phyloP scores from a whole-genome alignment of 257 asterid species.

The Echites panduratus region DNA sequence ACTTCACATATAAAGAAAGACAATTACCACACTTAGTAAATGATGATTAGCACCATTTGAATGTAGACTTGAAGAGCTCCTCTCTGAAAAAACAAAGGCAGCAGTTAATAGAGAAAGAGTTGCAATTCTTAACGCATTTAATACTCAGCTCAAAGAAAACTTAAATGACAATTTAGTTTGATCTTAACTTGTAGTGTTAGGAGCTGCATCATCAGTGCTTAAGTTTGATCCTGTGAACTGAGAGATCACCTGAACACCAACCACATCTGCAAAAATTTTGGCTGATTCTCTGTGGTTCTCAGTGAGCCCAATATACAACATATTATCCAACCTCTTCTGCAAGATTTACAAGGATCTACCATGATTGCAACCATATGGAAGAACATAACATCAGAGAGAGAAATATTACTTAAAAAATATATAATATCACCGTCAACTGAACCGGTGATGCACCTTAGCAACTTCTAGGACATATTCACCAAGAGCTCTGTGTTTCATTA shows the following conservation, averaged over 20 bases:
- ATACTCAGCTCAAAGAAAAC: background rate
- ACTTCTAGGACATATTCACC: slow-evolving; percentile 82
- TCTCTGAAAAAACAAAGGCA: slow-evolving; percentile 46
- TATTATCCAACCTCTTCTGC: slow-evolving; percentile 84
- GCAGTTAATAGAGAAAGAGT: slow-evolving; percentile 22
- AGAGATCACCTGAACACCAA: slow-evolving; percentile 88
- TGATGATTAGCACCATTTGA: slow-evolving; percentile 33
- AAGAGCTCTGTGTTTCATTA: slow-evolving; percentile 57
- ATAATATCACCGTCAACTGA: background rate
- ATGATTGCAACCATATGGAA: slow-evolving; percentile 22
- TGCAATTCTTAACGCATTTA: background rate
- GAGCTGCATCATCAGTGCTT: slow-evolving; percentile 27
- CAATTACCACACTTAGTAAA: slow-evolving; percentile 16
- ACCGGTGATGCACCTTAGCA: slow-evolving; percentile 69
- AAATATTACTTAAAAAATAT: background rate
- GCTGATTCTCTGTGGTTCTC: slow-evolving; percentile 95
- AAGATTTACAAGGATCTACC: slow-evolving; percentile 43
- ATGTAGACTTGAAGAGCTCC: slow-evolving; percentile 28
- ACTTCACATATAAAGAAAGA: background rate
- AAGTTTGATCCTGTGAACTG: slow-evolving; percentile 43
- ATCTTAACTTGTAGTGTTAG: slow-evolving; percentile 42
- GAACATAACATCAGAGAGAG: slow-evolving; percentile 15
- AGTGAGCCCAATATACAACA: slow-evolving; percentile 93
- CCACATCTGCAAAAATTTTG: slow-evolving; percentile 77
- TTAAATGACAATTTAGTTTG: background rate